phyloP scores from a whole-genome alignment of 495 filamentous ascomycete genomes.

The Neurospora hispaniola region DNA sequence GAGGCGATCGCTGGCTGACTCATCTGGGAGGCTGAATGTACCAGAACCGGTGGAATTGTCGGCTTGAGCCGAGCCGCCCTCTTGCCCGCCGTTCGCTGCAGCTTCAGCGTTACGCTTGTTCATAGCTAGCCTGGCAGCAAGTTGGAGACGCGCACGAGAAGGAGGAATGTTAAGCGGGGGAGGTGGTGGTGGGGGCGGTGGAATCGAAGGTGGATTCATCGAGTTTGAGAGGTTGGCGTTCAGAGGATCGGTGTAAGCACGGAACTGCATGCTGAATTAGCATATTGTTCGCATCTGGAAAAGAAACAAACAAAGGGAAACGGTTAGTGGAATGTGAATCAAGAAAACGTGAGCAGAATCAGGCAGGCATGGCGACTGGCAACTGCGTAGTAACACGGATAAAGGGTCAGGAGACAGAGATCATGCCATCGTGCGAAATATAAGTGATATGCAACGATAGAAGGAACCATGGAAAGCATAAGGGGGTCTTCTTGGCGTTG shows the following conservation, averaged over 20 bases:
- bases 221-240: constrained; percentile 28
- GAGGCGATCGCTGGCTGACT: constrained; percentile 16
- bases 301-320: neutral
- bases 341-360: neutral
- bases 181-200: constrained; percentile 45
- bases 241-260: constrained; percentile 38
- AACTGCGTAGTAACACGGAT: neutral
- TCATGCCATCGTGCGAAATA: neutral
- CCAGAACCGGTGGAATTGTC: constrained; percentile 17
- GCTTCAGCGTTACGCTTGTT: constrained; percentile 54
- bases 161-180: constrained; percentile 69
- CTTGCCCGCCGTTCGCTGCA: constrained; percentile 21
- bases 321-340: neutral
- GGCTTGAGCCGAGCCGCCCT: constrained; percentile 11
- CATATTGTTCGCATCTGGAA: neutral
- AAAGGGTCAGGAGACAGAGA: neutral
- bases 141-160: constrained; percentile 74
- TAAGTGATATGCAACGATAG: neutral
- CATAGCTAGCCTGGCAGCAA: constrained; percentile 71
- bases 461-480: neutral
- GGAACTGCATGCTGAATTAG: constrained; percentile 31
- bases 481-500: neutral
- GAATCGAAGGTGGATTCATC: constrained; percentile 39
- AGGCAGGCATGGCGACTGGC: neutral
- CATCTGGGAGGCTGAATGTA: constrained; percentile 13